Conservation (phyloP, 2,329 filamentous ascomycete species). For the Fusarium albidum region DNA sequence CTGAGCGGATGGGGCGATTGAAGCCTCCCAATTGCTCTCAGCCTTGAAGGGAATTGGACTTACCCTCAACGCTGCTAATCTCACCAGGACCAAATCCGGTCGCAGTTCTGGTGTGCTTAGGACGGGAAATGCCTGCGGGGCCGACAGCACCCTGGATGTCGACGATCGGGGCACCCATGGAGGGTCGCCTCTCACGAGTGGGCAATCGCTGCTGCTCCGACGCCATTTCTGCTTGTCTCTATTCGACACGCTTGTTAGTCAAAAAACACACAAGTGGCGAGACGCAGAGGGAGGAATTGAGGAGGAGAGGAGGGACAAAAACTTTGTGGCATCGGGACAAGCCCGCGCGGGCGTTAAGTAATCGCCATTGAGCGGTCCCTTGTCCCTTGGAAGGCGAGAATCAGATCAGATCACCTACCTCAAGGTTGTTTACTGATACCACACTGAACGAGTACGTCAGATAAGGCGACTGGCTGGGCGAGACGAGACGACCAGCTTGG, state of each 20-base stretch:
- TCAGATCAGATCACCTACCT: constrained; percentile 42
- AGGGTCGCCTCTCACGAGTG: constrained; percentile 80
- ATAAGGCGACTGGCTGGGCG: constrained; percentile 38
- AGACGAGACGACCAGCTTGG: constrained; percentile 34
- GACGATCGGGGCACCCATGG: constrained; percentile 81
- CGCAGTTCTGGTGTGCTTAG: constrained; percentile 97
- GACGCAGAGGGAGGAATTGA: constrained; percentile 2
- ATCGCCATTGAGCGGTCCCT: constrained; percentile 15
- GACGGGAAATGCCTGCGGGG: constrained; percentile 83
- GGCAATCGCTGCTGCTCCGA: constrained; percentile 52
- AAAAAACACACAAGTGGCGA: constrained; percentile 8
- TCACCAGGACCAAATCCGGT: constrained; percentile 91
- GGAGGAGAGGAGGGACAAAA: constrained; percentile 19
- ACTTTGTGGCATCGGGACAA: constrained; percentile 6
- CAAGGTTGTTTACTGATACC: constrained; percentile 36
- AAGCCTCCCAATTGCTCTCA: constrained; percentile 5
- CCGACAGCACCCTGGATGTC: constrained; percentile 87
- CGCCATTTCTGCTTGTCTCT: constrained; percentile 41
- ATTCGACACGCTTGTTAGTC: constrained; percentile 27
- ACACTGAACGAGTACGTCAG: constrained; percentile 38
- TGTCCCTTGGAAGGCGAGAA: constrained; percentile 32
- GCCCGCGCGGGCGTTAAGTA: constrained; percentile 33
- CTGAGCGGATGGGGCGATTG: not conserved
- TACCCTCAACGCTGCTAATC: constrained; percentile 93
- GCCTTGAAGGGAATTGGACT: constrained; percentile 34